Evolutionary conservation across 345 rosid genomes (phyloP).

Genomic region (Arabis hirsuta): DNA sequence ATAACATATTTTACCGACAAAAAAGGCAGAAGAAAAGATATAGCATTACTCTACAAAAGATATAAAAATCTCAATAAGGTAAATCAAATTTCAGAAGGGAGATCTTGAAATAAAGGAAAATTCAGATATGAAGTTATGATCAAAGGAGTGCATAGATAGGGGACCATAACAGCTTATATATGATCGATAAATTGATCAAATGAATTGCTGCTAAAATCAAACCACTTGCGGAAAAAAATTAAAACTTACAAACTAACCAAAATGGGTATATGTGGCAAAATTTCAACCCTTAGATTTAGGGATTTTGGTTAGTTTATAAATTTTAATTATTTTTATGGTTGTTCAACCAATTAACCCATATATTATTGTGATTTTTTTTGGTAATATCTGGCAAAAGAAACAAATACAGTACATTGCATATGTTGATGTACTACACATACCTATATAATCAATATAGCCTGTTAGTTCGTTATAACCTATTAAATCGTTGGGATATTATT

Average conservation of each 20-base stretch:
- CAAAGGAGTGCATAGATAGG: conserved; percentile 31
- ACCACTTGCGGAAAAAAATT: conserved; percentile 21
- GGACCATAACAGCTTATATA: conserved; percentile 34
- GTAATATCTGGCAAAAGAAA: conserved; percentile 28
- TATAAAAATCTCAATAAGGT: conserved; percentile 29
- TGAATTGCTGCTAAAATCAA: conserved; percentile 31
- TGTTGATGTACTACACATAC: background rate
- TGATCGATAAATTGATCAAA: background rate
- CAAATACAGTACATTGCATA: background rate
- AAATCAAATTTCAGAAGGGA: conserved; percentile 27
- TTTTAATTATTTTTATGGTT: no score
- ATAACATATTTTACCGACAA: conserved; percentile 27
- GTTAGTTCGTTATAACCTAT: conserved; percentile 31
- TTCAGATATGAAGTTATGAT: conserved; percentile 36
- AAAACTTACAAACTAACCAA: no score
- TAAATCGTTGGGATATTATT: conserved; percentile 4
- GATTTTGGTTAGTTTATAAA: no score
- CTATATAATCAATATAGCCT: conserved; percentile 4
- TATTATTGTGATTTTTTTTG: conserved; percentile 1
- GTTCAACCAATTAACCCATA: background rate
- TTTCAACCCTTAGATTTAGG: no score
- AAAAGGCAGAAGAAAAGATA: conserved; percentile 10
- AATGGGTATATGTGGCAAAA: background rate
- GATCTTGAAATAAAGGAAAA: conserved; percentile 28
- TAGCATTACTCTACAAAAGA: conserved; percentile 15